Base-by-base conservation (phyloP, 495 filamentous ascomycete genomes). In the Aspergillus cavernicola region DNA sequence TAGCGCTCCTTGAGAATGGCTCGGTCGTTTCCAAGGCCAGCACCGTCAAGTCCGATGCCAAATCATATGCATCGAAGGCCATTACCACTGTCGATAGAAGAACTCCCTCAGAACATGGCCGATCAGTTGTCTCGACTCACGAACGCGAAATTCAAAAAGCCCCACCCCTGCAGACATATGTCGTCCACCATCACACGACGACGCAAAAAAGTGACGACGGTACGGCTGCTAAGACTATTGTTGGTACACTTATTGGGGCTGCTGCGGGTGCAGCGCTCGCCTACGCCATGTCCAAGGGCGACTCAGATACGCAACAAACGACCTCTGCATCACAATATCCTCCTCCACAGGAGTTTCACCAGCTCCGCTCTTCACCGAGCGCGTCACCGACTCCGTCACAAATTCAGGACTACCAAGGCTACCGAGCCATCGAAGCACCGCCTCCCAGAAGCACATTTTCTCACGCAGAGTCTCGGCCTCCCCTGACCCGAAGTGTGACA, bases 231-330 rank as follows among this genome's bases (percentile, higher is more conserved):
- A 76, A 76, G 55, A 84, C 83, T 2, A 70, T 95, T 22, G 75
- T 93, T 7, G 89, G 88, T 9, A 86, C 86, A 3, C 78, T 91
- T 40, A 80, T 90, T 6, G 90, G 87, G 19, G 89, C 85, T 15
- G 87, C 86, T 8, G 81, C 86, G 3, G 90, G 86, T 43, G 87
- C 85, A 12, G 86, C 84, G 0, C 63, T 90, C 32, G 85, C 87
- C 1, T 92, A 92, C 64, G 83, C 85, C 31, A 84, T 88, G 72
- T 72, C 78, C 50, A 83, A 76, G 56, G 67, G 75, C 23, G 86
- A 63, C 59, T 77, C 55, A 4, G 62, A 65, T 16, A 64, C 57
- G 26, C 33, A 57, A 6, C 42, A 55, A 19, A 55, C 61, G 15
- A 59, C 61, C n/a, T 58, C 47, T 4, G 12, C 20, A 23, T 11